phyloP scores from a whole-genome alignment of 2,329 filamentous ascomycete species.

The Setomelanomma holmii region DNA sequence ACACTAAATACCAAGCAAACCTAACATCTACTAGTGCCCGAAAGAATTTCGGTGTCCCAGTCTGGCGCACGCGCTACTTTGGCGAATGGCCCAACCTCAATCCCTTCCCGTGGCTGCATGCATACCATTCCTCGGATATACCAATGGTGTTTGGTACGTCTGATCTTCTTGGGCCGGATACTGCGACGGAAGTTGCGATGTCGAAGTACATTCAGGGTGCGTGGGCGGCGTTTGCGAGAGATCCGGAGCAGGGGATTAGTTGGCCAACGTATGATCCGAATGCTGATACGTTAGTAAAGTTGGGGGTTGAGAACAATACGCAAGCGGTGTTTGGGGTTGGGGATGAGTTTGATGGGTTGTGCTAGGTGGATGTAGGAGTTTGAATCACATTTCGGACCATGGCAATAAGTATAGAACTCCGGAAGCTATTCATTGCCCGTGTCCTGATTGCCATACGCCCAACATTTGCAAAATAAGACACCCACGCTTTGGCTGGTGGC shows the following conservation, averaged over 20 bases:
- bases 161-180: slow-evolving; percentile 20
- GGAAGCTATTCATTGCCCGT: too few species aligned
- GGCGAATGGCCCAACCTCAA: slow-evolving; percentile 29
- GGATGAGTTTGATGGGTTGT: slow-evolving; percentile 26
- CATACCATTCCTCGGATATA: slow-evolving; percentile 32
- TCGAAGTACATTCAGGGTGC: slow-evolving; percentile 41
- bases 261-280: slow-evolving; percentile 26
- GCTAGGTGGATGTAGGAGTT: too few species aligned
- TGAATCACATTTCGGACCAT: too few species aligned
- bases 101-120: slow-evolving; percentile 25
- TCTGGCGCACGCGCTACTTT: slow-evolving; percentile 27
- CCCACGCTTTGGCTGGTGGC: too few species aligned
- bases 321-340: slow-evolving; percentile 41
- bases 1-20: neutral
- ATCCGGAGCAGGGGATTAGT: slow-evolving; percentile 30
- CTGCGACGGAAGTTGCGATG: slow-evolving; percentile 31
- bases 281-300: slow-evolving; percentile 21
- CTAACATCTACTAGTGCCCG: slow-evolving; percentile 15
- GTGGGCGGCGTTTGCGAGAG: slow-evolving; percentile 38
- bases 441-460: too few species aligned
- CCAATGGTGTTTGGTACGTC: slow-evolving; percentile 35
- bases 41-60: slow-evolving; percentile 18
- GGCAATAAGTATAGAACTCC: too few species aligned
- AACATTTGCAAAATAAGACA: too few species aligned
- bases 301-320: slow-evolving; percentile 28